Evolutionary conservation across 768 basidiomycete species (phyloP).

Genomic region (Tephrocybe sp.): DNA sequence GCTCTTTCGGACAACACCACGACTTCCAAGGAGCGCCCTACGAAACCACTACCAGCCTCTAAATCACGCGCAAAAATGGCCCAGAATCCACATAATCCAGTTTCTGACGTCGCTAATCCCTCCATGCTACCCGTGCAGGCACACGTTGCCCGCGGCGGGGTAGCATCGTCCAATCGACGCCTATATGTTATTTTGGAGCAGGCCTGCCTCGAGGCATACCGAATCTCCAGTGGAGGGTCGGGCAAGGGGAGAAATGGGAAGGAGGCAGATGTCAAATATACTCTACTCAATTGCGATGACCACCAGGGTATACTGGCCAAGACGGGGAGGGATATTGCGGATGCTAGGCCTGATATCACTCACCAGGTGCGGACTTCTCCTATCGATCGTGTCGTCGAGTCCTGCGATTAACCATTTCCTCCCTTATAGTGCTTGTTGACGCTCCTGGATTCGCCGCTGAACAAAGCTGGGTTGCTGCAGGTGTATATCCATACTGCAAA

Average conservation of each 20-base stretch:
- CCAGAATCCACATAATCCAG: slow-evolving; percentile 38
- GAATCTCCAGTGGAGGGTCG: slow-evolving; percentile 64
- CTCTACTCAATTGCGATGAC: slow-evolving; percentile 96
- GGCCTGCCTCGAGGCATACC: slow-evolving; percentile 95
- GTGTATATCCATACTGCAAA: slow-evolving; percentile 98
- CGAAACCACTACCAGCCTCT: slow-evolving; percentile 56
- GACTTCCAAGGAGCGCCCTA: slow-evolving; percentile 46
- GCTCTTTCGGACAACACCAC: slow-evolving; percentile 20
- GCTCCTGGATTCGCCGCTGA: slow-evolving; percentile 93
- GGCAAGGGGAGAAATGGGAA: slow-evolving; percentile 53
- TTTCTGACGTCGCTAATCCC: slow-evolving; percentile 60
- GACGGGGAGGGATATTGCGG: slow-evolving; percentile 96
- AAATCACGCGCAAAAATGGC: slow-evolving; percentile 52
- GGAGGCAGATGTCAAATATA: slow-evolving; percentile 89
- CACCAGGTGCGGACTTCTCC: slow-evolving; percentile 69
- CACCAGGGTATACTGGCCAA: slow-evolving; percentile 98
- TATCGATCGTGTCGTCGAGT: slow-evolving; percentile 9
- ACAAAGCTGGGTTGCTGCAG: slow-evolving; percentile 95
- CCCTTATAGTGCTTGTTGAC: slow-evolving; percentile 83
- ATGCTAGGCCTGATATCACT: slow-evolving; percentile 98
- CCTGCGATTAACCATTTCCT: background rate
- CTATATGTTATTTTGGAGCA: slow-evolving; percentile 91
- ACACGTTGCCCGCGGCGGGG: slow-evolving; percentile 58
- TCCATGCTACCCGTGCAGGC: slow-evolving; percentile 83
- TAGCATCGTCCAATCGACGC: slow-evolving; percentile 55